Percentiles rank a stretch among this genome's conserved stretches.
These are phyloP conservation scores for Backusella tarrabulga DNA, from an alignment of 192 early-diverging fungal species.

Conservation along the genomic window DNA sequence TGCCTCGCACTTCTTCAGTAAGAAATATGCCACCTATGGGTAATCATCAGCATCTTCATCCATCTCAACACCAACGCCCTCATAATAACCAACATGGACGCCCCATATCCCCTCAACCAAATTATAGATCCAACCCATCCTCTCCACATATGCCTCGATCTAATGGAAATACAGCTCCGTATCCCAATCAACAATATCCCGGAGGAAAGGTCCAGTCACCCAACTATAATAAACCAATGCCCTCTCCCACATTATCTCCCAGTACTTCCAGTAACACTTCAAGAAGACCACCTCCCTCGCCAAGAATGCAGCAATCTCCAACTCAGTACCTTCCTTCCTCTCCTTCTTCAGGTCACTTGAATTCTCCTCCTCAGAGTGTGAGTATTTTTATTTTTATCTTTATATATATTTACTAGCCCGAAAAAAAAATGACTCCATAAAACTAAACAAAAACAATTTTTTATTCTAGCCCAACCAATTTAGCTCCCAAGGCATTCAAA, in stretches of 20 bases:
- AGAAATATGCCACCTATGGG: neutral
- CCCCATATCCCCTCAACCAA: neutral
- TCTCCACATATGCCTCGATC: neutral
- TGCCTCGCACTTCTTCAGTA: conserved; percentile 17
- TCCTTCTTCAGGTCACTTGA: conserved; percentile 10
- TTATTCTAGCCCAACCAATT: conserved; percentile 11
- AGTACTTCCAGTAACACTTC: neutral
- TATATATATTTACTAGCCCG: too few species aligned
- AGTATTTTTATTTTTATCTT: neutral
- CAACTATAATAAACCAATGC: conserved; percentile 10
- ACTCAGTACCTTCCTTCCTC: conserved; percentile 10
- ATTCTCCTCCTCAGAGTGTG: conserved; percentile 14
- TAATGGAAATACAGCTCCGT: neutral
- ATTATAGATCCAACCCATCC: neutral
- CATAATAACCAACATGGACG: neutral
- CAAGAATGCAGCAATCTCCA: neutral
- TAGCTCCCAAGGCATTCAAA: conserved; percentile 6
- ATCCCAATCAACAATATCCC: neutral
- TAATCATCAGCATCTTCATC: neutral
- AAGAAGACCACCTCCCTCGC: conserved; percentile 11
- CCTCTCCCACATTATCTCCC: conserved; percentile 12
- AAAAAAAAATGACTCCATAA: neutral
- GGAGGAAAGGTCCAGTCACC: neutral
- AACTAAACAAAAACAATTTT: neutral
- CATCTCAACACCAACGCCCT: neutral